A percentile compares a stretch with the other conserved stretches of the same genome.
Evolutionary conservation across 768 basidiomycete species (phyloP).

Genomic region (Clitopilus passeckerianus): DNA sequence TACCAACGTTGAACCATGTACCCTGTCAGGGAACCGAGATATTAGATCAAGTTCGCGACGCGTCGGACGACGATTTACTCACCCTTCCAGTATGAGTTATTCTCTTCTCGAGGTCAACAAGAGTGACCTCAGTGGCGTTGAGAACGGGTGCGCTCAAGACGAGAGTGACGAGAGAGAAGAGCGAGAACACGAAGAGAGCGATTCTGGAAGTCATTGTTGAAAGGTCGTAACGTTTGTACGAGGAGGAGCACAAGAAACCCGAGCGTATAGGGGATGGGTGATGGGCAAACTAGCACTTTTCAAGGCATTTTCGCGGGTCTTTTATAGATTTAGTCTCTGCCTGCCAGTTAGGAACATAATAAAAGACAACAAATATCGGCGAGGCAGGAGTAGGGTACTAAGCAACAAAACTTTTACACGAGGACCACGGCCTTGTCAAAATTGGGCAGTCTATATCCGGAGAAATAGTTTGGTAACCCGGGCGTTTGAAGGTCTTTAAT

Average conservation of each 20-base stretch:
- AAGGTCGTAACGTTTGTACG: constrained; percentile 5
- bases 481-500: not conserved
- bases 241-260: constrained; percentile 4
- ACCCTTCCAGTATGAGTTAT: constrained; percentile 53
- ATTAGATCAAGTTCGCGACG: constrained; percentile 1
- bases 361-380: constrained; percentile 1
- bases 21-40: constrained; percentile 35
- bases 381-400: not conserved
- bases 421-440: not conserved
- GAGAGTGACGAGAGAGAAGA: constrained; percentile 38
- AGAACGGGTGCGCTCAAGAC: constrained; percentile 43
- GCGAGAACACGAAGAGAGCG: constrained; percentile 25
- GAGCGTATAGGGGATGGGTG: constrained; percentile 1
- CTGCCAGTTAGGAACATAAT: not conserved
- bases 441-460: not conserved
- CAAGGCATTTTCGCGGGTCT: constrained; percentile 10
- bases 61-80: constrained; percentile 16
- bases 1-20: constrained; percentile 60
- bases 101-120: constrained; percentile 41
- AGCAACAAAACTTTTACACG: not conserved
- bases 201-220: constrained; percentile 32
- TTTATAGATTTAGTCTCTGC: constrained; percentile 14
- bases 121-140: constrained; percentile 19
- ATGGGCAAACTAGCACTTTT: constrained; percentile 13
- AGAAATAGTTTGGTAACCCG: not conserved